Percentiles rank a stretch among this genome's conserved stretches.
Evolutionary conservation across 2,329 filamentous ascomycete species (phyloP).

Genomic region (Cladophialophora carrionii): DNA sequence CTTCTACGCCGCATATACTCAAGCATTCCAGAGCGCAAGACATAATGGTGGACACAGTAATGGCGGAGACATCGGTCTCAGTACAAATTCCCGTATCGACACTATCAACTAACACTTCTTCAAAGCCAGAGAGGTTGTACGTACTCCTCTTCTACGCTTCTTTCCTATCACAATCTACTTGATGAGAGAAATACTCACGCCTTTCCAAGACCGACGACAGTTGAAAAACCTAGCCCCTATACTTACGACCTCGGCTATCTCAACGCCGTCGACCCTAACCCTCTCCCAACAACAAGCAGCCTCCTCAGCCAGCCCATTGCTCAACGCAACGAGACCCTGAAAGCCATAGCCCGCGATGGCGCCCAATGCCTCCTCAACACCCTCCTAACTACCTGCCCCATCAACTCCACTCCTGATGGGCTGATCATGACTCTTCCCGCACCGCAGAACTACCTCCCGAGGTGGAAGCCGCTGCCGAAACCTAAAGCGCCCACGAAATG

Average conservation of each 20-base stretch:
- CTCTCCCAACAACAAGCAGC: conserved; percentile 62
- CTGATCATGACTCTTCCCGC: conserved; percentile 79
- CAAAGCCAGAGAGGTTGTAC: conserved; percentile 50
- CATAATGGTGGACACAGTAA: conserved; percentile 20
- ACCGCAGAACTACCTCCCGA: conserved; percentile 62
- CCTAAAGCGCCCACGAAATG: conserved; percentile 86
- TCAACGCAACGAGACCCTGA: conserved; percentile 68
- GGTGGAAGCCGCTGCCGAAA: conserved; percentile 87
- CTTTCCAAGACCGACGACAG: conserved; percentile 48
- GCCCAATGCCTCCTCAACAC: conserved; percentile 93
- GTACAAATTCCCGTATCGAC: background rate
- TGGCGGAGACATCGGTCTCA: conserved; percentile 17
- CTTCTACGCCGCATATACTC: background rate
- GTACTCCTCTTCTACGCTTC: conserved; percentile 28
- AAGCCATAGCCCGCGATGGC: conserved; percentile 78
- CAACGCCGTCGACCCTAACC: conserved; percentile 84
- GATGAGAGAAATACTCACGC: background rate
- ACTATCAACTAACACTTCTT: background rate
- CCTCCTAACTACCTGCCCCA: conserved; percentile 83
- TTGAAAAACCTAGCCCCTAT: conserved; percentile 84
- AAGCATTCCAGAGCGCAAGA: background rate
- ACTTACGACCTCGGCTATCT: conserved; percentile 90
- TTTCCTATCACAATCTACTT: conserved; percentile 12
- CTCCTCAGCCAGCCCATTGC: conserved; percentile 38
- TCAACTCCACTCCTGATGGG: conserved; percentile 68